Base-by-base conservation (phyloP, 108 stramenopile species). In the Conticribra weissflogii region DNA sequence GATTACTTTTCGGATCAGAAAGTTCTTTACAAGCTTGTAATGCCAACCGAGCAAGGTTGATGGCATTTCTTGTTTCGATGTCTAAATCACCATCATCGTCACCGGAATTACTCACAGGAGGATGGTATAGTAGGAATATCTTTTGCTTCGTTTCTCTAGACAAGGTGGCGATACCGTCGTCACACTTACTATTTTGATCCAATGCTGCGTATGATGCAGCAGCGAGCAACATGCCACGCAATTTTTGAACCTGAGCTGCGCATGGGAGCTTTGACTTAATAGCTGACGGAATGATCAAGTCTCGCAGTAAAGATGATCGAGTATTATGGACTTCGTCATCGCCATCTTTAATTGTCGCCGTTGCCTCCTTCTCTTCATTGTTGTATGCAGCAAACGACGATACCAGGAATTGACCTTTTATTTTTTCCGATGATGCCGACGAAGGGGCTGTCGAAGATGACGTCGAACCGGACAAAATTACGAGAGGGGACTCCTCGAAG, bases 221-320 rank as follows among this genome's bases (percentile, higher is more conserved):
- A 12, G 86, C 87, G 28, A 86, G 79, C 17, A 89, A 77, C 83
- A 94, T 88, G 0, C 81, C 85, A 23, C 75, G 73, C 66, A 90
- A 84, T 32, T 81, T 88, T 22, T 76, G n/a, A n/a, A n/a, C n/a
- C n/a, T n/a, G n/a, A n/a, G n/a, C n/a, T n/a, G n/a, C n/a, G n/a
- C n/a, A n/a, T 65, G 51, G 22, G 45, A n/a, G 21, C 2, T 18
- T 46, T 54, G 32, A 69, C 44, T 32, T 65, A 64, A 19, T 73
- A 66, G 28, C 61, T 29, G 51, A 78, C 17, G 8, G 68, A 74
- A 22, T 56, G 1, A 68, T 24, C 28, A 58, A 46, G 3, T 68
- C 29, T n/a, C n/a, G n/a, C n/a, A n/a, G n/a, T n/a, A n/a, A n/a
- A n/a, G n/a, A n/a, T n/a, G n/a, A n/a, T n/a, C n/a, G n/a, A n/a